Evolutionary conservation across 2,329 filamentous ascomycete species (phyloP).

Genomic region (Ophiostoma tasmaniense): DNA sequence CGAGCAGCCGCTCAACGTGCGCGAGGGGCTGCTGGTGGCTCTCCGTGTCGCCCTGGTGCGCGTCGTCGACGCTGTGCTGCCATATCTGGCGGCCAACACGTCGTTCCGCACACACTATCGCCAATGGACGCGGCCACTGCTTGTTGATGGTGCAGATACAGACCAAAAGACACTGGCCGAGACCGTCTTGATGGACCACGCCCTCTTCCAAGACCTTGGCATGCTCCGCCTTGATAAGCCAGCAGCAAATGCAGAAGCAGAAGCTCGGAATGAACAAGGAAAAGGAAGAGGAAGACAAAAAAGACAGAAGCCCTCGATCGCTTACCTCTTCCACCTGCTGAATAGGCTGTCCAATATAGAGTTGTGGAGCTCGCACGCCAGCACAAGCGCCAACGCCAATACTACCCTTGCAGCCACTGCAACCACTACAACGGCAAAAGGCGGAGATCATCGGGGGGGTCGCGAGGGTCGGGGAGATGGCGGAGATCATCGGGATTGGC

Average conservation of each 20-base stretch:
- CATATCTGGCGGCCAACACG: slow-evolving; percentile 22
- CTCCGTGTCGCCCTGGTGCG: slow-evolving; percentile 24
- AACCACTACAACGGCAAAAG: background rate
- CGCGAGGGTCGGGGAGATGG: background rate
- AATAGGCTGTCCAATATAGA: background rate
- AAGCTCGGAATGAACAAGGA: background rate
- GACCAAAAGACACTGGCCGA: slow-evolving; percentile 1
- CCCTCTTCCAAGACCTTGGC: slow-evolving; percentile 1
- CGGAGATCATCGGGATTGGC: background rate
- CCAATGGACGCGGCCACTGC: slow-evolving; percentile 16
- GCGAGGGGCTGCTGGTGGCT: slow-evolving; percentile 13
- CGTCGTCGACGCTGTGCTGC: slow-evolving; percentile 22
- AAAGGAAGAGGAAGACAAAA: background rate
- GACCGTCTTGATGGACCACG: slow-evolving; percentile 3
- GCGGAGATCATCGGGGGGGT: background rate
- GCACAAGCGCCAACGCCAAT: background rate
- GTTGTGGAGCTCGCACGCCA: background rate
- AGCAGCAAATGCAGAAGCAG: background rate
- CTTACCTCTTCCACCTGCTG: background rate
- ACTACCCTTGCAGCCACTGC: background rate
- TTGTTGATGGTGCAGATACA: background rate
- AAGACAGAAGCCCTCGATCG: background rate
- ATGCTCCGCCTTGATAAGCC: background rate
- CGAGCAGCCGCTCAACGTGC: slow-evolving; percentile 21
- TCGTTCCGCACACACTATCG: slow-evolving; percentile 21